phyloP scores from a whole-genome alignment of 2,329 filamentous ascomycete genomes.

The Sarocladium strictum region DNA sequence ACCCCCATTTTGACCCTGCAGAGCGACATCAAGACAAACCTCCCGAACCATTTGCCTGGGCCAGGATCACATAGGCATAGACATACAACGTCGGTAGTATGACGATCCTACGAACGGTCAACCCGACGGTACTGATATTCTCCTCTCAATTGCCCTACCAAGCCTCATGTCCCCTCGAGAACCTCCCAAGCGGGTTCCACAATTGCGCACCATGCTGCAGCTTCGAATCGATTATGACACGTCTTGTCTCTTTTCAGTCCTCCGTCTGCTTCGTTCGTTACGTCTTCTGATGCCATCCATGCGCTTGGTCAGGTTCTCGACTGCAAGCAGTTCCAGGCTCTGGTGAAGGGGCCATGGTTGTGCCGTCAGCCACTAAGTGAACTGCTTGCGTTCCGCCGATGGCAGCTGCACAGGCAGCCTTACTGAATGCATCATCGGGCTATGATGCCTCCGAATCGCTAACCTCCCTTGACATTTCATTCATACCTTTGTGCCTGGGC shows the following conservation, averaged over 20 bases:
- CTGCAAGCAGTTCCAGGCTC: not conserved
- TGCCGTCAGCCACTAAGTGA: too few species aligned
- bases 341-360: not conserved
- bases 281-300: not conserved
- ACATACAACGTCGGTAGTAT: not conserved
- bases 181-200: not conserved
- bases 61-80: not conserved
- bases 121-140: too few species aligned
- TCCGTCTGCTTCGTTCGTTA: not conserved
- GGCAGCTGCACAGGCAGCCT: too few species aligned
- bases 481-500: too few species aligned
- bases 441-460: not conserved
- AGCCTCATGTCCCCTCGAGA: not conserved
- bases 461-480: not conserved
- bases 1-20: not conserved
- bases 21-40: not conserved
- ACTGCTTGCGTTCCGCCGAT: too few species aligned
- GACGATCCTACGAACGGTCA: not conserved
- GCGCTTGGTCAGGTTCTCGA: not conserved
- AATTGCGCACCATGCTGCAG: not conserved
- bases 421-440: not conserved
- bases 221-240: not conserved
- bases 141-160: too few species aligned
- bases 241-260: not conserved
- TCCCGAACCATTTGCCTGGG: not conserved